Evolutionary conservation across 371 early-diverging fungal species (phyloP).

Genomic region (Apophysomyces trapeziformis): DNA sequence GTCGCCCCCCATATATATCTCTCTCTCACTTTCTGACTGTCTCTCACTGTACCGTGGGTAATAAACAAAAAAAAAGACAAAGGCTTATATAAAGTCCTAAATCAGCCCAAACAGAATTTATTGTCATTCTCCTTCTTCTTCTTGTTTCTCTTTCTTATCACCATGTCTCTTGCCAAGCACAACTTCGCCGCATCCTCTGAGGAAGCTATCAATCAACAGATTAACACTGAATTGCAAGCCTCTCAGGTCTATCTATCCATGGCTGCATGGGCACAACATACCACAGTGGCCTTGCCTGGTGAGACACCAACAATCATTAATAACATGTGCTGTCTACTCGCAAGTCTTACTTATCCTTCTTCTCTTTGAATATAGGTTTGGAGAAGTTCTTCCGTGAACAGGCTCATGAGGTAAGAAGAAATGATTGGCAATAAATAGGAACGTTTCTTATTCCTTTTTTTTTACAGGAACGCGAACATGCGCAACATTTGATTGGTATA

Average conservation of each 20-base stretch:
- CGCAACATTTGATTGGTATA: constrained; percentile 54
- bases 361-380: constrained; percentile 32
- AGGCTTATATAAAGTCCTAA: neutral
- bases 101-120: neutral
- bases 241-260: constrained; percentile 64
- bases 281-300: constrained; percentile 63
- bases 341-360: neutral
- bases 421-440: constrained; percentile 5
- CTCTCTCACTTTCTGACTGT: no score
- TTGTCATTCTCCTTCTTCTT: neutral
- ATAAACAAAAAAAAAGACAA: neutral
- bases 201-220: constrained; percentile 70
- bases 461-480: constrained; percentile 61
- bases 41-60: constrained; percentile 1
- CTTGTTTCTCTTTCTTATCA: constrained; percentile 7
- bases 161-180: constrained; percentile 70
- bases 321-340: no score
- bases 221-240: constrained; percentile 64
- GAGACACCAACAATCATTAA: neutral
- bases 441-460: neutral
- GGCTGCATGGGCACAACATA: constrained; percentile 61
- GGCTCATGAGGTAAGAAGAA: constrained; percentile 48
- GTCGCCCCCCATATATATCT: neutral
- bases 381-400: constrained; percentile 64
- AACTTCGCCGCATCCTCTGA: constrained; percentile 67